Evolutionary conservation across 2,329 filamentous ascomycete genomes (phyloP).

Genomic region (Hirsutella rhossiliensis): DNA sequence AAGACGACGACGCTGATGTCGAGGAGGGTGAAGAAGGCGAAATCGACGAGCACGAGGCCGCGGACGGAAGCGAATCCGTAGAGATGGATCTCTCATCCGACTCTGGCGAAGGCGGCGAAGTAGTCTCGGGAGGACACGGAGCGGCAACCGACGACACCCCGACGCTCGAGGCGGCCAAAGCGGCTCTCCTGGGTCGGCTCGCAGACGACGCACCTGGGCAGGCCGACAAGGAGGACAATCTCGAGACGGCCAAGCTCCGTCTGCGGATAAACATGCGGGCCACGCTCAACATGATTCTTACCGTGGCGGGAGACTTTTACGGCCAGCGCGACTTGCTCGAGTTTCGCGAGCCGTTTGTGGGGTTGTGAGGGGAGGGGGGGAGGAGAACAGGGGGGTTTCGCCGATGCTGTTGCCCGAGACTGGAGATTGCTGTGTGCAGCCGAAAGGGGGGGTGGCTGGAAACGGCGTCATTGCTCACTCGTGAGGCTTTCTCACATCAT

Average conservation of each 20-base stretch:
- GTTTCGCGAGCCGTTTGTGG: constrained; percentile 51
- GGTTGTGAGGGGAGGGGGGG: constrained; percentile 18
- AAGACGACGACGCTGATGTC: not conserved
- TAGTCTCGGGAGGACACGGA: constrained; percentile 8
- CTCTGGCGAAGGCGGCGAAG: constrained; percentile 23
- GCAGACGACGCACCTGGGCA: constrained; percentile 10
- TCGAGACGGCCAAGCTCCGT: constrained; percentile 17
- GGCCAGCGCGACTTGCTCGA: constrained; percentile 79
- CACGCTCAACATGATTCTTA: constrained; percentile 88
- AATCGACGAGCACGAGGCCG: not conserved
- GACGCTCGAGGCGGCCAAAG: constrained; percentile 35
- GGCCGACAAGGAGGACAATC: constrained; percentile 16
- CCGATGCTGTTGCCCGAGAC: no score
- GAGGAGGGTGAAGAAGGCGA: not conserved
- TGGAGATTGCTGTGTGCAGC: no score
- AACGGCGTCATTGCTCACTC: no score
- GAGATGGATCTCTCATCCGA: constrained; percentile 30
- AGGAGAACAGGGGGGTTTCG: not conserved
- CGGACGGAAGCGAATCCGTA: constrained; percentile 17
- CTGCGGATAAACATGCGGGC: constrained; percentile 43
- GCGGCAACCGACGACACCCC: constrained; percentile 13
- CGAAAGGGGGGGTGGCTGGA: no score
- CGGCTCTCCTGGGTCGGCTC: constrained; percentile 33
- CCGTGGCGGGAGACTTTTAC: constrained; percentile 76
- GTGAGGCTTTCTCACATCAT: no score